Conservation (phyloP, 176 grass and related monocot genomes). For the Eragrostis nindensis region DNA sequence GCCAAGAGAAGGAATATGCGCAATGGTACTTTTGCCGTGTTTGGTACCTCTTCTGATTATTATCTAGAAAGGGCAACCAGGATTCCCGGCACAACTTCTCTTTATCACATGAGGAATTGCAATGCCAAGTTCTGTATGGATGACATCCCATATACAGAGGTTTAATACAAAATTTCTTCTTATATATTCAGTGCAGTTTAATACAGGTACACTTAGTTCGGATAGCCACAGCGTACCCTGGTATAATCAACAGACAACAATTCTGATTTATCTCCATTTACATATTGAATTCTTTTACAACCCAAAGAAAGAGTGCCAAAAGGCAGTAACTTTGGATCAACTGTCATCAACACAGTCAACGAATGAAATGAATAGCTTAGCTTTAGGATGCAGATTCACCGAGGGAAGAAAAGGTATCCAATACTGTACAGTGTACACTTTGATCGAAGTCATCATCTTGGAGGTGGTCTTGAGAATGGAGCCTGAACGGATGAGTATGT, state of each 20-base stretch:
- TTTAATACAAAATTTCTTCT: not conserved
- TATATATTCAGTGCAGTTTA: conserved; percentile 21
- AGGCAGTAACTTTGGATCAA: conserved; percentile 14
- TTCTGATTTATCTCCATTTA: conserved; percentile 31
- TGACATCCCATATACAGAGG: not conserved
- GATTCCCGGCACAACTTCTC: no score
- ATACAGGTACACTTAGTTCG: not conserved
- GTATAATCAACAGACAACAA: not conserved
- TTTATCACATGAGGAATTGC: not conserved
- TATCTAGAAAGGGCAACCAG: no score
- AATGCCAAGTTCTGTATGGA: not conserved
- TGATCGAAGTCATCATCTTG: conserved; percentile 34
- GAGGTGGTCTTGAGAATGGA: conserved; percentile 36
- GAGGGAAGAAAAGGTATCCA: not conserved
- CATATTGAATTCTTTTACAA: conserved; percentile 38
- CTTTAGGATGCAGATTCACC: not conserved
- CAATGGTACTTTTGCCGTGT: no score
- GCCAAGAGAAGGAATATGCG: no score
- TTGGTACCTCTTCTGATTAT: no score
- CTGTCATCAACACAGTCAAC: conserved; percentile 41
- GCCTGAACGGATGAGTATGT: conserved; percentile 5
- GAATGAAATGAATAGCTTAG: conserved; percentile 55
- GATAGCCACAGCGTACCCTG: not conserved
- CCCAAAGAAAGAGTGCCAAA: not conserved
- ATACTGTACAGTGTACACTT: conserved; percentile 47